Evolutionary conservation across 768 basidiomycete genomes (phyloP), one percentile per base, ranked within the genome.

Genomic region (Pleurotus salmoneostramineus): DNA sequence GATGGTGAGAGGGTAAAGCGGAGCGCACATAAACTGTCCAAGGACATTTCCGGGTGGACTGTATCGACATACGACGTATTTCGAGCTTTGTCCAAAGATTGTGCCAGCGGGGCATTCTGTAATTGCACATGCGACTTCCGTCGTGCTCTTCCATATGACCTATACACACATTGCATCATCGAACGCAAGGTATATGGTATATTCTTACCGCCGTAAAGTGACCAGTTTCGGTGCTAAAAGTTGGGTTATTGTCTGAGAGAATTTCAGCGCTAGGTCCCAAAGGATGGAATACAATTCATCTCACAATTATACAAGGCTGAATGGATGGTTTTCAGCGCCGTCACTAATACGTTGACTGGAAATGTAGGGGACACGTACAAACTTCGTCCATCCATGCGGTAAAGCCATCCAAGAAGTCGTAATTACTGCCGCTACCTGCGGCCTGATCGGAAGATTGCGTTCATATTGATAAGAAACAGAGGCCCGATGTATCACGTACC

Each of bases 311-410:
- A 55, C n/a, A 40, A 40, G 37, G 37, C 37, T 40, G 37, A n/a
- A 40, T n/a, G 37, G 10, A 40, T 40, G n/a, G 21, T 27, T 27
- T 27, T 27, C 21, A 27, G 21, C 21, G 21, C 21, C 8, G n/a
- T 42, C n/a, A 42, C 10, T 42, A n/a, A n/a, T 42, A 10, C 40
- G 8, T 8, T 8, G 40, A n/a, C 40, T 42, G 40, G 8, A 45
- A 15, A 17, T 15, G 44, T 14, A 17, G 6, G 17, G 15, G 6
- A 11, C 37, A 31, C 52, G 17, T 27, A 55, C 52, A 17, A 21
- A 37, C 52, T 55, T 55, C 52, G 40, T 55, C 40, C 52, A 55
- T 55, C 52, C 52, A 55, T 11, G 12, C 52, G 11, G 52, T 55
- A 8, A 55, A 40, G 10, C 52, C 52, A 27, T 55, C 37, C n/a